These are phyloP conservation scores for Excoecaria agallocha DNA, from an alignment of 345 rosid genomes.

Conservation along the genomic window DNA sequence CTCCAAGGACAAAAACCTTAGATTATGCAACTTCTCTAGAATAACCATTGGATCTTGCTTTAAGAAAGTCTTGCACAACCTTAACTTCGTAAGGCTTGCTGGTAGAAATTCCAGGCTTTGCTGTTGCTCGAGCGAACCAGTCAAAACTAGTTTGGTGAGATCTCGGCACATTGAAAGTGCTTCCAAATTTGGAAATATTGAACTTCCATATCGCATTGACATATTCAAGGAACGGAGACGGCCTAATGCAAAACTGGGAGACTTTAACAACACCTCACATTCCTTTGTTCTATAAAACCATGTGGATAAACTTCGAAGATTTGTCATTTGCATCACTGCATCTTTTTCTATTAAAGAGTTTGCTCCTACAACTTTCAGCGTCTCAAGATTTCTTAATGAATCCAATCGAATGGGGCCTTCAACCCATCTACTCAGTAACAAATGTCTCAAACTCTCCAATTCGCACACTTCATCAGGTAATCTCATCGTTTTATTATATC, in stretches of 20 bases:
- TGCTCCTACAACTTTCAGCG: neutral
- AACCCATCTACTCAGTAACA: neutral
- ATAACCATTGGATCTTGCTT: too few relatives aligned
- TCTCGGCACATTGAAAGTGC: neutral
- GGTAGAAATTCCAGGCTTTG: neutral
- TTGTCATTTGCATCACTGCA: neutral
- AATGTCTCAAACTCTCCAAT: constrained; percentile 6
- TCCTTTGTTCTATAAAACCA: neutral
- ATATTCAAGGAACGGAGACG: neutral
- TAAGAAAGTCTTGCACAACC: too few relatives aligned
- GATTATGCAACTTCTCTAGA: too few relatives aligned
- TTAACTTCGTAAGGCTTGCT: too few relatives aligned
- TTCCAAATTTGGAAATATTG: neutral
- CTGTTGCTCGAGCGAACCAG: neutral
- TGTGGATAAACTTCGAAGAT: constrained; percentile 1
- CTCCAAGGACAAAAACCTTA: neutral
- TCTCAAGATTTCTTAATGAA: neutral
- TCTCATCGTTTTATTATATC: too few relatives aligned
- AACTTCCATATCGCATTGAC: neutral
- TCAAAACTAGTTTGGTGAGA: neutral
- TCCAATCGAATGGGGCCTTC: neutral
- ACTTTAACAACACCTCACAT: neutral
- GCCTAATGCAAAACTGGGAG: neutral
- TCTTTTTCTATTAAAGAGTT: neutral
- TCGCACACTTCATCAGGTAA: constrained; percentile 2